These are phyloP conservation scores for Cyclotella atomus DNA, from an alignment of 108 stramenopile species.

Conservation along the genomic window DNA sequence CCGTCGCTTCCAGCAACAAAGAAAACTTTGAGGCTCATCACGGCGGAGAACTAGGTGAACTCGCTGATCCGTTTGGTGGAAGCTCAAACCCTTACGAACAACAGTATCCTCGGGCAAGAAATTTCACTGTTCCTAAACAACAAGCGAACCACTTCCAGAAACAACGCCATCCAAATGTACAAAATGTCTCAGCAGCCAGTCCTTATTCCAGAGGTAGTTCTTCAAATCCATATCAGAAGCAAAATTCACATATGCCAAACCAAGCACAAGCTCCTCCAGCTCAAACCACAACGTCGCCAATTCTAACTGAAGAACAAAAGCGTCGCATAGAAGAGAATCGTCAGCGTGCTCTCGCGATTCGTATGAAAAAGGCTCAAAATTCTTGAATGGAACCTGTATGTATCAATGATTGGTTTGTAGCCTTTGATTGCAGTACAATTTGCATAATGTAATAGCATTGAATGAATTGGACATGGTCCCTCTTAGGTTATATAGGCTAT, in stretches of 20 bases:
- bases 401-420: background rate
- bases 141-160: background rate
- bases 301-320: slow-evolving; percentile 46
- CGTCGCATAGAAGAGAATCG: slow-evolving; percentile 51
- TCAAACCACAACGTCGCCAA: slow-evolving; percentile 17
- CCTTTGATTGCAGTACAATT: background rate
- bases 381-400: background rate
- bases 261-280: background rate
- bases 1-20: background rate
- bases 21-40: slow-evolving; percentile 19
- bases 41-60: background rate
- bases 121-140: slow-evolving; percentile 1
- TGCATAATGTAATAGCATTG: no score
- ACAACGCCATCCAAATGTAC: background rate
- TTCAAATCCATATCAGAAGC: slow-evolving; percentile 13
- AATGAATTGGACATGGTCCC: no score
- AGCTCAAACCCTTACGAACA: background rate
- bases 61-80: slow-evolving; percentile 9
- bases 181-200: slow-evolving; percentile 2
- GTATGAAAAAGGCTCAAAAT: slow-evolving; percentile 31
- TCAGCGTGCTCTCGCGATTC: slow-evolving; percentile 43
- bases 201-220: background rate
- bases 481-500: no score
- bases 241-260: background rate
- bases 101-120: background rate